These are phyloP conservation scores for Nakazawaea wickerhamii DNA, from an alignment of 805 yeast genomes.

Conservation along the genomic window DNA sequence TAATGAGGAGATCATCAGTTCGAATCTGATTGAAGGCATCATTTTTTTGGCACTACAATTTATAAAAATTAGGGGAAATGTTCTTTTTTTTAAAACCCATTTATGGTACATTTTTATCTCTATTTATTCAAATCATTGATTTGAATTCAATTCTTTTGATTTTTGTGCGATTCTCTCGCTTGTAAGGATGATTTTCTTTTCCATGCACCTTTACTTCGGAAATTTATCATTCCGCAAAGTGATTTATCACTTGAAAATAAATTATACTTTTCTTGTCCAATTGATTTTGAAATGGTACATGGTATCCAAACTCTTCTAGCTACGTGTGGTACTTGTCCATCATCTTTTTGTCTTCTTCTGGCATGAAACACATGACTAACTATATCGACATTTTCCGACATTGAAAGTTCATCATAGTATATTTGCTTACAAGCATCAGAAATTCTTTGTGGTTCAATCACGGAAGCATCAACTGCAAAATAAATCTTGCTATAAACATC, in stretches of 20 bases:
- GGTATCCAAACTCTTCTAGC: conserved; percentile 6
- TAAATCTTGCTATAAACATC: conserved; percentile 5
- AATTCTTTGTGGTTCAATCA: neutral
- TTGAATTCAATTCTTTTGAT: no score
- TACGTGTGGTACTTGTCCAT: neutral
- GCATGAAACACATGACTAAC: neutral
- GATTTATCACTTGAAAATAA: conserved; percentile 1
- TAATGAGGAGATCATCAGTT: conserved; percentile 14
- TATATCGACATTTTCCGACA: neutral
- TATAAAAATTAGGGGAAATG: no score
- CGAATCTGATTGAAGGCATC: conserved; percentile 13
- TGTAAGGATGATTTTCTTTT: conserved; percentile 24
- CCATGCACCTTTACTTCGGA: conserved; percentile 7
- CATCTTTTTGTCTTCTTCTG: neutral
- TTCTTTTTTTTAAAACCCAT: no score
- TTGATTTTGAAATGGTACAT: neutral
- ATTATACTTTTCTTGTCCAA: conserved; percentile 3
- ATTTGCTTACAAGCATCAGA: neutral
- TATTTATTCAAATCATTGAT: neutral
- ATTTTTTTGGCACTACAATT: neutral
- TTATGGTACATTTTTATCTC: no score
- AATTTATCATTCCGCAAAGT: conserved; percentile 8
- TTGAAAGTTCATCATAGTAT: neutral
- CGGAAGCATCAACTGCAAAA: neutral
- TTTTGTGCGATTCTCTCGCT: conserved; percentile 6